Base-by-base conservation (phyloP, 331 rosid genomes). In the Saraca asoca region DNA sequence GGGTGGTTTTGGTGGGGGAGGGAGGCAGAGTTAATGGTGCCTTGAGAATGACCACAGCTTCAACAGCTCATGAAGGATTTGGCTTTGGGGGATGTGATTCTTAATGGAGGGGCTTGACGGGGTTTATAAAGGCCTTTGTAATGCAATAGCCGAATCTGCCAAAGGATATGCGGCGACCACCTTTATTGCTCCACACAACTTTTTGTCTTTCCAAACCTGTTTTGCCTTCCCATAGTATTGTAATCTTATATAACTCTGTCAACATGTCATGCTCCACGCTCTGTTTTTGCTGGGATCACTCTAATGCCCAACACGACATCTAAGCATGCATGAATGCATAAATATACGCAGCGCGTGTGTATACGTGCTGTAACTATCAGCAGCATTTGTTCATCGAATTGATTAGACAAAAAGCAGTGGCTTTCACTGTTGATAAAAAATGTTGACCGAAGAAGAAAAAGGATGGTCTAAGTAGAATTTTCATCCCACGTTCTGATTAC, bases 101-200 rank as follows among this genome's bases (percentile, higher is more conserved):
- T 60, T 15, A 67, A 38, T 12, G 68, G 31, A 34, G 52, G 5
- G 49, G 17, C 12, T 0, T n/a, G 6, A 48, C n/a, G 16, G 43
- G 5, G 38, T 44, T 19, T 42, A 39, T 38, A 68, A 45, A 19
- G 34, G 52, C 42, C 53, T 31, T 37, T 53, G 59, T 52, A 13
- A 38, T 24, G 37, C 6, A 45, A 38, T 20, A 9, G 14, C n/a
- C 58, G 79, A 55, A 68, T 78, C 75, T 78, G 68, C 72, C 69
- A 73, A 0, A 13, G 82, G 54, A 78, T 78, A 73, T 68, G 79
- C 76, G 55, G 57, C 55, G 55, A 73, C 79, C 66, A 73, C 62
- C 68, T 65, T 53, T 65, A 50, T 33, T 63, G 69, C 76, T 41
- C 65, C 82, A 62, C 61, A 73, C 41, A 37, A 16, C 20, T 19